Conservation (phyloP, 805 yeast genomes). For the Candida ipomoeae region DNA sequence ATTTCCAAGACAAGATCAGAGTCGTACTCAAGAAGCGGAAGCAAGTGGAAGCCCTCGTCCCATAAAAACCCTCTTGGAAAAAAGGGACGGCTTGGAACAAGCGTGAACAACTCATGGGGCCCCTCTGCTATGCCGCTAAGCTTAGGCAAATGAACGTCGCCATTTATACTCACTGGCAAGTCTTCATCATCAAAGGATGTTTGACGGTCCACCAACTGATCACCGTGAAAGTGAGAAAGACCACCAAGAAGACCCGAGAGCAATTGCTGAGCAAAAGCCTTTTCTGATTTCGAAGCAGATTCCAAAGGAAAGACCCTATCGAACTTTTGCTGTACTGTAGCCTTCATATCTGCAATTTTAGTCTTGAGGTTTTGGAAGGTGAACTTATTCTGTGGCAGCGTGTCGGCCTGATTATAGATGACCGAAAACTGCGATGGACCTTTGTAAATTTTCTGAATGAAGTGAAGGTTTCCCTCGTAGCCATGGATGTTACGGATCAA, state of each 20-base stretch:
- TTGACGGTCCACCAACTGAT: constrained; percentile 71
- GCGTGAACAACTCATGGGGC: constrained; percentile 70
- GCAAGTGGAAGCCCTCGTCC: constrained; percentile 96
- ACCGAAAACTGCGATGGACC: constrained; percentile 77
- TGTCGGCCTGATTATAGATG: constrained; percentile 46
- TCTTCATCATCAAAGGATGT: constrained; percentile 67
- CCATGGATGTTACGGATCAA: constrained; percentile 54
- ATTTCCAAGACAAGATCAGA: constrained; percentile 77
- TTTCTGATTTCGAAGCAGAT: constrained; percentile 48
- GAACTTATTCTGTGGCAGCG: constrained; percentile 38
- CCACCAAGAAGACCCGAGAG: constrained; percentile 87
- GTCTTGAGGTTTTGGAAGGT: constrained; percentile 31
- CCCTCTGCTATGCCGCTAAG: constrained; percentile 63
- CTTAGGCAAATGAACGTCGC: constrained; percentile 21
- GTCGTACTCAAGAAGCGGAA: constrained; percentile 80
- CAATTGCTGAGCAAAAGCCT: constrained; percentile 68
- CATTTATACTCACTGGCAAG: constrained; percentile 43
- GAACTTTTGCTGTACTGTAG: constrained; percentile 52
- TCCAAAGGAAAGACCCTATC: constrained; percentile 44
- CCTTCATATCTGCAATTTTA: constrained; percentile 29
- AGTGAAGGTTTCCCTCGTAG: constrained; percentile 74
- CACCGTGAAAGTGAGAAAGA: constrained; percentile 82
- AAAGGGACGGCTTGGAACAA: constrained; percentile 89
- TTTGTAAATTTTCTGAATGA: constrained; percentile 68
- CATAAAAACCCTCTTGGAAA: constrained; percentile 97